Evolutionary conservation across 352 stramenopile species (phyloP), one percentile per base, ranked within the genome.

Genomic region (Globisporangium nunn): DNA sequence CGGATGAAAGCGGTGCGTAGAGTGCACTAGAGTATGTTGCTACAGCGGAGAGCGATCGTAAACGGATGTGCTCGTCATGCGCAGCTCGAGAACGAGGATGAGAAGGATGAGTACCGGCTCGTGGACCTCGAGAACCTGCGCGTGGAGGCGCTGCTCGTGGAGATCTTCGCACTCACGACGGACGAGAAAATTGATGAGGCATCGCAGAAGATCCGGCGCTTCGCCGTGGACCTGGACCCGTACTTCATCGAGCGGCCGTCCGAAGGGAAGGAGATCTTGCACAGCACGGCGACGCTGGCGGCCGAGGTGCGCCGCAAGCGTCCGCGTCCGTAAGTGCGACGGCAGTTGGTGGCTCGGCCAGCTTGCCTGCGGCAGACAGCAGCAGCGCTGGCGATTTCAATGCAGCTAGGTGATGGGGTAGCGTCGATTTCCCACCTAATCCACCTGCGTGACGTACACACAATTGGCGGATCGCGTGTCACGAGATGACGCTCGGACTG

Each of bases 131-230:
- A 93, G 53, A 93, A 91, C 55, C 62, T 93, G 28, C 81, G 80
- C 17, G 82, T 93, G 8, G 84, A 94, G 52, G 84, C 84, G n/a
- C 66, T 92, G 5, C 69, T 94, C 6, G 74, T 94, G n/a, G 84
- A 94, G 60, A 87, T 94, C 23, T 92, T 79, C 28, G 70, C 82
- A 31, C 74, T 94, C 39, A 91, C 84, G 40, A 91, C 80, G 11
- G 84, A 94, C 49, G 84, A 94, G 39, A 88, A 90, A 58, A 91
- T 94, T 43, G 84, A 94, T 48, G 84, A 92, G 33, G 81, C 76
- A 0, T 88, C 81, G 5, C 79, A 92, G 37, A 87, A 88, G 62
- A 90, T 94, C 55, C 78, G 81, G 31, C 76, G 84, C 29, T 91
- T 94, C 61, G 76, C 82, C 29, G 75, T 85, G 15, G 82, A 94